Base-by-base conservation (phyloP, 441 rosid genomes). In the Aquilaria agallochum region DNA sequence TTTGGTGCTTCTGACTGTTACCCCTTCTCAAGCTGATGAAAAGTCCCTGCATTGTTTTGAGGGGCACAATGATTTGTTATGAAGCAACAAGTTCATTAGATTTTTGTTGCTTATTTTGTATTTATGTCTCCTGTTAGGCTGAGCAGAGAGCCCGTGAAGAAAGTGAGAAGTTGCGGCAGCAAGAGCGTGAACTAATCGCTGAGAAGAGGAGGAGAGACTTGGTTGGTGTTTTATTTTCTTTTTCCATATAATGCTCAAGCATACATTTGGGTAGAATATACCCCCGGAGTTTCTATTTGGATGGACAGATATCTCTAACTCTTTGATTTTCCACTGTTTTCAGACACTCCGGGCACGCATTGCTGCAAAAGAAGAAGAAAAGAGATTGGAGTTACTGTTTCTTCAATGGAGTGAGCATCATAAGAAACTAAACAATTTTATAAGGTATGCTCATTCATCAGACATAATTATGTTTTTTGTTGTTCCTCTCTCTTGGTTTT, bases 301-400 rank as follows among this genome's bases (percentile, higher is more conserved):
- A 34, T 34, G 40, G 6, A 34, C 6, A 34, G 40, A 34, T 34
- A 3, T 3, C 40, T 34, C 40, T 34, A 6, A 34, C 4, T 34
- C 40, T 34, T 34, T 6, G 27, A 34, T 5, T 64, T 62, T 59
- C 20, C 62, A 6, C 47, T 31, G 58, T 70, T 14, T 54, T 65
- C 78, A 93, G 97, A 85, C 78, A 70, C 97, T 93, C 14, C 81
- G 91, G 68, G 96, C 98, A 40, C 91, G 98, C 60, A 79, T 93
- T 72, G 86, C 95, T 76, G 95, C 93, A 57, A 93, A 93, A 75
- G 94, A 96, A 15, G 98, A 83, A 77, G 84, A 81, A 70, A 84
- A 84, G 74, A 78, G 81, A 76, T 62, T 83, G 80, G 89, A 81
- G 63, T 74, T 83, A 72, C 77, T 83, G 62, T 83, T 79, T 77